Base-by-base conservation (phyloP, 2,329 filamentous ascomycete species). In the Hymenoscyphus infarciens region DNA sequence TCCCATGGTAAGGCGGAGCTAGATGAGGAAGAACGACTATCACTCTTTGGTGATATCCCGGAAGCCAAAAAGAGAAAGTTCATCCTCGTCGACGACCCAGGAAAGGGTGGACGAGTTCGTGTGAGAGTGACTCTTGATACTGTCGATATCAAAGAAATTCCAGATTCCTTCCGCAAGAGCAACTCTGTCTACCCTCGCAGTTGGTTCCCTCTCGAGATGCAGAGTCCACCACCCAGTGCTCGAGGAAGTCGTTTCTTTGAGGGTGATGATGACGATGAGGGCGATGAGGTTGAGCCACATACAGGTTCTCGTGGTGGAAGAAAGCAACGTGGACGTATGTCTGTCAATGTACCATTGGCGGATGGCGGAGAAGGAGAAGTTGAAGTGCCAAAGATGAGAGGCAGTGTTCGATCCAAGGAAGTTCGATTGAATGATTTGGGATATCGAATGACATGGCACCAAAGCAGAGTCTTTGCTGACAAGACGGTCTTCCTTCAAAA, bases 381-480 rank as follows among this genome's bases (percentile, higher is more conserved):
- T 42, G 84, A 87, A 1, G 88, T 96, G 49, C 92, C 93, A 29
- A 83, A 87, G 63, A 87, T 92, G 75, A 87, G 87, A 57, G 87
- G 85, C 72, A 80, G 81, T 54, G 84, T 86, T 68, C 86, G 92
- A 57, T 84, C 82, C 57, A 95, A 91, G 78, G 94, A 98, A 74
- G 87, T 95, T n/a, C 86, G 91, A 57, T 79, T 98, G 65, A 98
- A 98, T 74, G 93, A 98, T 73, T 79, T 98, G 55, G 94, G 92
- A 2, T 96, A 96, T 75, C 87, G 94, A 56, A 96, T 99, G 90
- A 93, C 91, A 57, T 99, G 95, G 94, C 88, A 93, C 61, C 94
- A 98, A 78, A 95, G 92, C 75, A 84, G 94, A 72, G 91, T 94
- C 11, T 97, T 98, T 79, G 88, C 92, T 1, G 90, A 89, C 13